Evolutionary conservation across 768 basidiomycete species (phyloP).

Genomic region (Tricholoma hemisulphureum): DNA sequence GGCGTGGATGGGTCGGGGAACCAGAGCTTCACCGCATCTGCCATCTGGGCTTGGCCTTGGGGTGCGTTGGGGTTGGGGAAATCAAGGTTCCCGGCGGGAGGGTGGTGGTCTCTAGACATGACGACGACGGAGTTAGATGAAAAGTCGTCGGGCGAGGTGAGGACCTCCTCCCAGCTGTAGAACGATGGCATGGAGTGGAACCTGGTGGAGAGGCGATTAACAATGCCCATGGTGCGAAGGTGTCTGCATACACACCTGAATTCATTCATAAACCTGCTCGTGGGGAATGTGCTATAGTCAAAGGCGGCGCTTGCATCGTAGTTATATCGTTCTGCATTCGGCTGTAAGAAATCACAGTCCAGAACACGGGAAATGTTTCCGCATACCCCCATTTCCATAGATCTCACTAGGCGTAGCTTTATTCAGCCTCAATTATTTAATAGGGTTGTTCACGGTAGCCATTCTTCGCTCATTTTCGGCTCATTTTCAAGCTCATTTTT

Average conservation of each 20-base stretch:
- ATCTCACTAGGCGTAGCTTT: slow-evolving; percentile 53
- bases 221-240: not conserved
- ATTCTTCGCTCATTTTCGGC: no score
- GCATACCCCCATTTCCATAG: slow-evolving; percentile 53
- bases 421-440: no score
- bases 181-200: slow-evolving; percentile 66
- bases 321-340: slow-evolving; percentile 48
- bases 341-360: not conserved
- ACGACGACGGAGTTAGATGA: slow-evolving; percentile 58
- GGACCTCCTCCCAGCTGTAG: slow-evolving; percentile 59
- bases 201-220: slow-evolving; percentile 22
- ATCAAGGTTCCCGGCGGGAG: slow-evolving; percentile 47
- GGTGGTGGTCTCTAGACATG: slow-evolving; percentile 55
- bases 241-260: slow-evolving; percentile 41
- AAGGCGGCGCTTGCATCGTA: slow-evolving; percentile 54
- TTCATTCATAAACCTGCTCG: slow-evolving; percentile 54
- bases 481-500: no score
- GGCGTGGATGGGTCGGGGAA: slow-evolving; percentile 49
- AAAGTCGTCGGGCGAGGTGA: slow-evolving; percentile 50
- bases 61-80: slow-evolving; percentile 57
- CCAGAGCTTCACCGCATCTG: slow-evolving; percentile 49
- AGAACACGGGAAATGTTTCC: not conserved
- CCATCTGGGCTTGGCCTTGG: slow-evolving; percentile 54
- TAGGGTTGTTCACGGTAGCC: no score
- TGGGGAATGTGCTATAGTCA: slow-evolving; percentile 52